Percentiles rank a stretch among this genome's conserved stretches.
Evolutionary conservation across 164 flowering plant species (phyloP).

Genomic region (Piper betle): DNA sequence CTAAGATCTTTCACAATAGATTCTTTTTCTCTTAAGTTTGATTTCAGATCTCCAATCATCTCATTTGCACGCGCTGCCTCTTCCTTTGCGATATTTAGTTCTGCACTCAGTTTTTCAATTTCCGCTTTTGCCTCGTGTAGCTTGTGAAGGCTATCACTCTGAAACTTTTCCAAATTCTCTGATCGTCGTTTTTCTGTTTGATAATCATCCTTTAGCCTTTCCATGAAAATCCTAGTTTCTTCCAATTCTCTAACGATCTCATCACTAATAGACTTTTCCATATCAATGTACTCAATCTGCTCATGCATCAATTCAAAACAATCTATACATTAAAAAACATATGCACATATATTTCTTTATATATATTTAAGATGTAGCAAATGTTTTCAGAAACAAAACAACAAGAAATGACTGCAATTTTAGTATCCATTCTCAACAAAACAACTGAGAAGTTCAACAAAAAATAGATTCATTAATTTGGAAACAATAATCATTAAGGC

Average conservation of each 20-base stretch:
- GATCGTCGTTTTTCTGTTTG: conserved; percentile 25
- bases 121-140: conserved; percentile 26
- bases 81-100: conserved; percentile 22
- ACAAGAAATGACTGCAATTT: too few relatives aligned
- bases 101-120: conserved; percentile 36
- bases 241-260: conserved; percentile 47
- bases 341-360: too few relatives aligned
- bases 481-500: too few relatives aligned
- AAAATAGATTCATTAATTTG: too few relatives aligned
- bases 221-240: conserved; percentile 47
- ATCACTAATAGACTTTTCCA: conserved; percentile 24
- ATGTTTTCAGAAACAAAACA: too few relatives aligned
- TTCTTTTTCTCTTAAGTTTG: conserved; percentile 28
- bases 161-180: conserved; percentile 39
- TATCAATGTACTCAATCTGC: background rate
- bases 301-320: too few relatives aligned
- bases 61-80: conserved; percentile 23
- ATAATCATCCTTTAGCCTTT: conserved; percentile 42
- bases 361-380: too few relatives aligned
- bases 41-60: conserved; percentile 23
- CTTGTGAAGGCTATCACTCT: conserved; percentile 27
- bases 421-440: too few relatives aligned
- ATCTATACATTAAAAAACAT: too few relatives aligned
- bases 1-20: too few relatives aligned
- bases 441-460: too few relatives aligned